phyloP scores from a whole-genome alignment of 192 early-diverging fungal genomes.

The Geranomyces michiganensis region DNA sequence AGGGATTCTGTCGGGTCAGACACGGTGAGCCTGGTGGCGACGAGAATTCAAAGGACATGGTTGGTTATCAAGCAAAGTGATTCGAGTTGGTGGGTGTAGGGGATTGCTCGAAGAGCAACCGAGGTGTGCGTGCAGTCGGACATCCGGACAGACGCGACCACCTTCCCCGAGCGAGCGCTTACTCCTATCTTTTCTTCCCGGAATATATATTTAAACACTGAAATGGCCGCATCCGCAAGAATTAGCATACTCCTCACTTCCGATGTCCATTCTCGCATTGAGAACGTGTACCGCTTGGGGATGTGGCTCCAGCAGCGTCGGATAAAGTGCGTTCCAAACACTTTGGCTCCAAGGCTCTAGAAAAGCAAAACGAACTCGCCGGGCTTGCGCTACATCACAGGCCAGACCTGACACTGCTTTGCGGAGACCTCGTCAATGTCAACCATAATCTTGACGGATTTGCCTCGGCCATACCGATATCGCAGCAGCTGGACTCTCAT shows the following conservation, averaged over 20 bases:
- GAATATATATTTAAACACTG: too few relatives aligned
- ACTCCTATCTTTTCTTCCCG: too few relatives aligned
- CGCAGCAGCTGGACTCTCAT: background rate
- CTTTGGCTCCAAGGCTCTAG: background rate
- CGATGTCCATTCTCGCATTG: slow-evolving; percentile 36
- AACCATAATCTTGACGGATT: slow-evolving; percentile 23
- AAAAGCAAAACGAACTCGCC: background rate
- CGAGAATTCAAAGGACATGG: too few relatives aligned
- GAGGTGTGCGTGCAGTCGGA: too few relatives aligned
- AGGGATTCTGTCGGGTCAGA: too few relatives aligned
- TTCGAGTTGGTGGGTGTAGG: too few relatives aligned
- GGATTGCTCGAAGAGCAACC: too few relatives aligned
- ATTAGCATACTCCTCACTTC: slow-evolving; percentile 21
- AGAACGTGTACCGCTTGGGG: slow-evolving; percentile 30
- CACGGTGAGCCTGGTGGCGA: too few relatives aligned
- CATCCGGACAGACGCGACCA: too few relatives aligned
- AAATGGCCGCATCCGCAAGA: background rate
- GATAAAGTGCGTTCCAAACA: slow-evolving; percentile 11
- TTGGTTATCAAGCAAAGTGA: too few relatives aligned
- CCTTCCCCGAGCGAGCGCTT: too few relatives aligned
- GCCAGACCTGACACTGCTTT: slow-evolving; percentile 27
- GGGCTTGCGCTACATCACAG: slow-evolving; percentile 4
- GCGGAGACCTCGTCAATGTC: slow-evolving; percentile 32
- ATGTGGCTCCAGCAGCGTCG: slow-evolving; percentile 21
- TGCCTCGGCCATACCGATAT: slow-evolving; percentile 9